Conservation (phyloP, 805 yeast genomes). For the Hanseniaspora lachancei region DNA sequence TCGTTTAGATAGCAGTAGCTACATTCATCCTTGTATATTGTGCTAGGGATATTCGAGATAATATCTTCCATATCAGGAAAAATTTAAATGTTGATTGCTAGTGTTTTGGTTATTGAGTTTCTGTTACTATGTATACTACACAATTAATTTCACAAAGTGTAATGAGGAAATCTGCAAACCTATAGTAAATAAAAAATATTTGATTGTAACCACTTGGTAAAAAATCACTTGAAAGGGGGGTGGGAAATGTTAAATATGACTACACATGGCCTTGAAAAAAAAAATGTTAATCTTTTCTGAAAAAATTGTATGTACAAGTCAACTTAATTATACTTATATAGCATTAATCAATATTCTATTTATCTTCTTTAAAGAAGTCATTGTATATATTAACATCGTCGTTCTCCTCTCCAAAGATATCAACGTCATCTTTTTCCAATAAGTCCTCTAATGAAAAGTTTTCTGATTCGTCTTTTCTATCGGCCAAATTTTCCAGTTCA, state of each 20-base stretch:
- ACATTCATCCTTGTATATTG: slow-evolving; percentile 78
- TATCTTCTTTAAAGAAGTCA: neutral
- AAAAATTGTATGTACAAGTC: neutral
- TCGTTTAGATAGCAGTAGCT: slow-evolving; percentile 72
- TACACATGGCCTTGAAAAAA: too few relatives aligned
- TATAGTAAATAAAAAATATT: too few relatives aligned
- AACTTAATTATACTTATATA: neutral
- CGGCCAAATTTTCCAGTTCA: neutral
- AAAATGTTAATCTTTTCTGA: neutral
- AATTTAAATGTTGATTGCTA: neutral
- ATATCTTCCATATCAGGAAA: slow-evolving; percentile 10
- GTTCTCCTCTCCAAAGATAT: neutral
- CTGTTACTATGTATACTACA: too few relatives aligned
- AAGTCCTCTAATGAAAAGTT: neutral
- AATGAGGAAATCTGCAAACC: too few relatives aligned
- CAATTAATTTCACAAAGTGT: too few relatives aligned
- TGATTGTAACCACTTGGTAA: too few relatives aligned
- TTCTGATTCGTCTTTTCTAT: neutral
- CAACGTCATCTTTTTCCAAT: neutral
- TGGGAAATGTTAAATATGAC: too few relatives aligned
- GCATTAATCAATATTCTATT: neutral
- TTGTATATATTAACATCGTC: neutral
- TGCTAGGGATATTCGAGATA: slow-evolving; percentile 21
- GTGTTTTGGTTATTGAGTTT: neutral
- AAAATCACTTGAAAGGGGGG: too few relatives aligned